Evolutionary conservation across 208 protist species (phyloP).

Genomic region (Herpetomonas samuelpessoai): DNA sequence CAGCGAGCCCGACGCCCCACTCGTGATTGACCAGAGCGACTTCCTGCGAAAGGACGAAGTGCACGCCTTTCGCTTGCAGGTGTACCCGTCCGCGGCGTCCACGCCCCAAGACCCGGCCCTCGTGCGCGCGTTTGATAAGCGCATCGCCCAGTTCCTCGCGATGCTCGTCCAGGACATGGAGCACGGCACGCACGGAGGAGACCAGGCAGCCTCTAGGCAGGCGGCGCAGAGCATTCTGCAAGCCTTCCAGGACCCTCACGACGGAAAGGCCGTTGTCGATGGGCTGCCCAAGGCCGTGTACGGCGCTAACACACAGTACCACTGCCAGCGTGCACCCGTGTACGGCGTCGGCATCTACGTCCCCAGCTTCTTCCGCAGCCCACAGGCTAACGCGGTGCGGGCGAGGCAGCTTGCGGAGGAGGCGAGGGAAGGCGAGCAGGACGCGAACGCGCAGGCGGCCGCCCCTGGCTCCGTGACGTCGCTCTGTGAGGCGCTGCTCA

Average conservation of each 20-base stretch:
- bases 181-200: background rate
- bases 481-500: slow-evolving; percentile 18
- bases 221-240: background rate
- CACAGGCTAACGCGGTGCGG: background rate
- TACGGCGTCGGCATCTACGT: slow-evolving; percentile 22
- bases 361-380: slow-evolving; percentile 18
- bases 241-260: background rate
- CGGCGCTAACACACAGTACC: slow-evolving; percentile 19
- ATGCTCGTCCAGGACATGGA: background rate
- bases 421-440: background rate
- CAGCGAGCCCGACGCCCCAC: background rate
- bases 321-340: slow-evolving; percentile 30
- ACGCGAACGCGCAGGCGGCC: background rate
- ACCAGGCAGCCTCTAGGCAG: background rate
- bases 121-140: background rate
- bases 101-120: background rate
- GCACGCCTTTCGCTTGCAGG: slow-evolving; percentile 22
- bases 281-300: slow-evolving; percentile 19
- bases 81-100: slow-evolving; percentile 1
- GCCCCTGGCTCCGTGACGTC: slow-evolving; percentile 7
- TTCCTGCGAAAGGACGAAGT: slow-evolving; percentile 4
- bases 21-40: slow-evolving; percentile 13
- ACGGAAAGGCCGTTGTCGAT: background rate
- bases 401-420: too few species aligned
- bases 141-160: background rate